Conservation (phyloP, 176 grass and related monocot species). For the Juncus inflexus region DNA sequence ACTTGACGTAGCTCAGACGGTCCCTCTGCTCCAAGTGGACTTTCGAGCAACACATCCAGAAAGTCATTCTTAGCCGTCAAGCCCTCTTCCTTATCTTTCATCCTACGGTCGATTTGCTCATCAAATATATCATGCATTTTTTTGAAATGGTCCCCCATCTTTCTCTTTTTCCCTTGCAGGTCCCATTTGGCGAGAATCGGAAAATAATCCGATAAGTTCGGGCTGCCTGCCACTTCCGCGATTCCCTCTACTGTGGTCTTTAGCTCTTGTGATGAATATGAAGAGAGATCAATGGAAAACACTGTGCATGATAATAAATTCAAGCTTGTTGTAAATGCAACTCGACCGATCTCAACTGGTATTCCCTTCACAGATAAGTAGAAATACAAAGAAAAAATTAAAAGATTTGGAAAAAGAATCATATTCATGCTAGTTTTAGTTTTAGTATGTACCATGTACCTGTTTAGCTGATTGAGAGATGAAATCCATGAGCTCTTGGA, state of each 20-base stretch:
- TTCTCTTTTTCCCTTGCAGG: slow-evolving; percentile 28
- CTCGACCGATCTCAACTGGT: slow-evolving; percentile 3
- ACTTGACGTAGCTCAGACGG: not conserved
- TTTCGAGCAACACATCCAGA: slow-evolving; percentile 31
- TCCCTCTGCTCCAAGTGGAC: slow-evolving; percentile 8
- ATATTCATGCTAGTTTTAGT: too few species aligned
- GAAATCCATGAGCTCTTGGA: slow-evolving; percentile 23
- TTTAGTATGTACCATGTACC: not conserved
- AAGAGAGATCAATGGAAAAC: slow-evolving; percentile 20
- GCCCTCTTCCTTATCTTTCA: not conserved
- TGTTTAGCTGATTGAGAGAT: slow-evolving; percentile 14
- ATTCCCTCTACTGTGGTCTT: slow-evolving; percentile 21
- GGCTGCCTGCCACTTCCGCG: slow-evolving; percentile 18
- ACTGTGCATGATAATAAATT: slow-evolving; percentile 4
- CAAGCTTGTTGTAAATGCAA: not conserved
- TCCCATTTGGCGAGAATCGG: slow-evolving; percentile 34
- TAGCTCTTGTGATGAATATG: slow-evolving; percentile 35
- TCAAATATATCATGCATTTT: slow-evolving; percentile 22
- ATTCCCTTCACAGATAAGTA: not conserved
- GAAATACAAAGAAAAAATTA: not conserved
- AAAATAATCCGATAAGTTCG: slow-evolving; percentile 48
- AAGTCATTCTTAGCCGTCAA: slow-evolving; percentile 1
- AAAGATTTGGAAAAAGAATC: too few species aligned
- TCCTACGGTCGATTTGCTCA: slow-evolving; percentile 30
- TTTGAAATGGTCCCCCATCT: not conserved